Evolutionary conservation across 2,329 filamentous ascomycete species (phyloP), one percentile per base, ranked within the genome.

Genomic region (Paraphoma chrysanthemicola): DNA sequence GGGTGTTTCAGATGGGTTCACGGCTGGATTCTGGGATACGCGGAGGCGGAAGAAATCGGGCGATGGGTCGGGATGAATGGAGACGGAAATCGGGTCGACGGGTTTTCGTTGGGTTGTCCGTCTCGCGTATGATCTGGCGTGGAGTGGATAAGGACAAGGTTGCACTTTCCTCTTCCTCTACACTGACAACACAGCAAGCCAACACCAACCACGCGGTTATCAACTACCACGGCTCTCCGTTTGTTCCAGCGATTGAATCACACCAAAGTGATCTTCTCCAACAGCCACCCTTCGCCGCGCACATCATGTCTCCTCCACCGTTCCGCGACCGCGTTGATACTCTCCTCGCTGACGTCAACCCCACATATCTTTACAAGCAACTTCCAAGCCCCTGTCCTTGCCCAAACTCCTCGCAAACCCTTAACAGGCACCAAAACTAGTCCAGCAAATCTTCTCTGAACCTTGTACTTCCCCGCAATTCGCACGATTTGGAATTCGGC

Each of bases 381-480:
- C 30, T 54, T 56, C 55, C 59, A 61, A 7, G 44, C 55, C 5
- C 56, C 59, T 1, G 56, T 36, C 3, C 59, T 33, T 28, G 5
- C 47, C 59, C 59, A 61, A 5, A 47, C 44, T 3, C 43, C 54
- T 4, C 10, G 11, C 12, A 5, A 23, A 23, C 31, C 8, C 9
- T 10, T 9, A 4, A 8, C 50, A 1, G 46, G 59, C 3, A 47
- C 28, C 10, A 59, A 12, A n/a, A 59, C 31, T 6, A 61, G 1
- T 1, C 59, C 59, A 3, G 17, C 44, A 14, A 61, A 6, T 1
- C 44, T 28, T 8, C 59, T 42, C 50, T 59, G 49, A 6, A 61
- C 29, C 3, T 8, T 44, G 7, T 47, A 42, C 14, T n/a, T 47
- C 2, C 53, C 59, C 1, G n/a, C 55, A 6, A 10, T 11, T 16